phyloP scores from a whole-genome alignment of 192 early-diverging fungal genomes.

The Podochytrium sp. region DNA sequence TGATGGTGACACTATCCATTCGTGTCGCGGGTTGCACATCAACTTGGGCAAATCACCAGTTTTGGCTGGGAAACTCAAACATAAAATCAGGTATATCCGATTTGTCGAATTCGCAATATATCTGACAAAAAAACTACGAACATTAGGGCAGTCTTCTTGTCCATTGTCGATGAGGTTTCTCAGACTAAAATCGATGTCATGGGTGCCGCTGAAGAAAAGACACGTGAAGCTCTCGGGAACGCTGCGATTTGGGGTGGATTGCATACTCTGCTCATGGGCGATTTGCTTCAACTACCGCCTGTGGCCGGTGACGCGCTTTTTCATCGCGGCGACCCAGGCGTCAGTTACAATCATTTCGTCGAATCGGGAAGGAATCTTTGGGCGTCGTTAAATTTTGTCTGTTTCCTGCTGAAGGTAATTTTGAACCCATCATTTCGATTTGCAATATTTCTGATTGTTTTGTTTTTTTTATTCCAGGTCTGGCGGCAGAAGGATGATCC shows the following conservation, averaged over 20 bases:
- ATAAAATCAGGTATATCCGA: too few relatives aligned
- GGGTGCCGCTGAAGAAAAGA: background rate
- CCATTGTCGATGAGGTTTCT: background rate
- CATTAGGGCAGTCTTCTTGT: background rate
- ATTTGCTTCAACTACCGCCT: background rate
- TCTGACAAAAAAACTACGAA: too few relatives aligned
- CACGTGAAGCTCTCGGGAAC: background rate
- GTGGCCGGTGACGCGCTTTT: background rate
- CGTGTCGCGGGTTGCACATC: too few relatives aligned
- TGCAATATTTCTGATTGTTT: background rate
- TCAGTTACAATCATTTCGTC: background rate
- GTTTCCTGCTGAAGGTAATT: background rate
- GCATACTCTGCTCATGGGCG: background rate
- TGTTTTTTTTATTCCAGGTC: too few relatives aligned
- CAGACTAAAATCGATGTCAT: background rate
- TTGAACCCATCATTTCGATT: background rate
- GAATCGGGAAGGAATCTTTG: background rate
- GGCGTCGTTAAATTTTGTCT: background rate
- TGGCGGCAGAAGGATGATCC: too few relatives aligned
- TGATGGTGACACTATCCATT: too few relatives aligned
- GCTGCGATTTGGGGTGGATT: background rate
- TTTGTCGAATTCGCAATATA: too few relatives aligned
- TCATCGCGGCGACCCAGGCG: background rate
- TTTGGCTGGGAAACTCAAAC: too few relatives aligned
- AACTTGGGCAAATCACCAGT: too few relatives aligned